Base-by-base conservation (phyloP, 257 asterid species). In the Nicotiana otophora region DNA sequence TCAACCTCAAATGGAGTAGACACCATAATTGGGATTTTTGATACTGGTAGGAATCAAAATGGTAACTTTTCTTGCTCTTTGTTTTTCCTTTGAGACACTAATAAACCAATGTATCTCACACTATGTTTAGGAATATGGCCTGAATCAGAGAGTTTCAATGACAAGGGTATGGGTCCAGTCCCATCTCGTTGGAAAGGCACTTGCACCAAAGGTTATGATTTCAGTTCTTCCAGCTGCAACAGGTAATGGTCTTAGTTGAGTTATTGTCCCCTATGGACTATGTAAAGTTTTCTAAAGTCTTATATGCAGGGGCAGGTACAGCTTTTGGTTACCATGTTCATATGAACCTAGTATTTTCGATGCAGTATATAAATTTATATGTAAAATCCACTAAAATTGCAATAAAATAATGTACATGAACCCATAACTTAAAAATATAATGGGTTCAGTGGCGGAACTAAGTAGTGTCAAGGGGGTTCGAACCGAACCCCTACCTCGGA, bases 11-110 rank as follows among this genome's bases (percentile, higher is more conserved):
- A 57, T 1, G 77, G 65, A 81, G 31, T 34, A 64, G 78, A 65
- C 31, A 81, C 83, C 55, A 51, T 65, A 48, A 65, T 81, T 42
- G 83, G 78, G 15, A 19, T 81, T 70, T 17, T 65, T 16, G 83
- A 81, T 14, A 2, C 54, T 0, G 83, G 83, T 81, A 72, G 63
- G 11, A 57, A 57, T 57, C 23, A 57, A 57, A 57, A 5, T 57
- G 63, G 26, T 0, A 16, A 57, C 2, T 57, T 15, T 19, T 57
- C 63, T 57, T 16, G 63, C 23, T 16, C 63, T 57, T 57, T 16
- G 23, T 26, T 20, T 51, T 5, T 46, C 1, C 48, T 16, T 33
- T 46, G 1, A 5, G 17, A 9, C 10, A 5, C 23, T 68, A 68
- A 68, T 68, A 30, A 30, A 31, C 28, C 39, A 8, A 68, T 34